Evolutionary conservation across 129 eudicot species (phyloP).

Genomic region (Kitagawia praeruptora): DNA sequence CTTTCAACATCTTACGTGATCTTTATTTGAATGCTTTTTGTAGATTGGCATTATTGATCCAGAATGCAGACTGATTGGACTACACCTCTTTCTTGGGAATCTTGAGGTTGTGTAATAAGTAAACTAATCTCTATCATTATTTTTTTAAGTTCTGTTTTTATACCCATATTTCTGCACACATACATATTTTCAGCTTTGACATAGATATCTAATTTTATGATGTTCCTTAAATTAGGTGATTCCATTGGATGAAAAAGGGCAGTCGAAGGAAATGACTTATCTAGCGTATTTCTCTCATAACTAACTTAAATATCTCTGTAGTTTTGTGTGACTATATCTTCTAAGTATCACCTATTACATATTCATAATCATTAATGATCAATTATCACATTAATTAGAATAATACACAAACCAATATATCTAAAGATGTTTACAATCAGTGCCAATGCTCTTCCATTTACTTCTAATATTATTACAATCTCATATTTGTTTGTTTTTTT

Average conservation of each 20-base stretch:
- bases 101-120: conserved; percentile 40
- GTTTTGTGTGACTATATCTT: too few species aligned
- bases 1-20: not conserved
- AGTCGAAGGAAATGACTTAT: conserved; percentile 83
- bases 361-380: too few species aligned
- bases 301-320: too few species aligned
- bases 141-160: not conserved
- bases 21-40: conserved; percentile 8
- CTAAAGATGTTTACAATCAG: too few species aligned
- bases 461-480: not conserved
- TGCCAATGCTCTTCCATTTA: not conserved
- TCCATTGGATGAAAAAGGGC: conserved; percentile 92
- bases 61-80: conserved; percentile 94
- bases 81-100: conserved; percentile 79
- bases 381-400: too few species aligned
- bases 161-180: not conserved
- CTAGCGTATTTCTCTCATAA: conserved; percentile 36
- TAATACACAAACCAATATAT: too few species aligned
- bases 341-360: too few species aligned
- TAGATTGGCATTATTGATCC: conserved; percentile 95
- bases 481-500: too few species aligned
- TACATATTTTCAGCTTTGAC: not conserved
- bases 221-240: conserved; percentile 44
- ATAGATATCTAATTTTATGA: not conserved
- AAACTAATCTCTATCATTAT: not conserved